These are phyloP conservation scores for Porcisia deanei DNA, from an alignment of 208 protist species.

Conservation along the genomic window DNA sequence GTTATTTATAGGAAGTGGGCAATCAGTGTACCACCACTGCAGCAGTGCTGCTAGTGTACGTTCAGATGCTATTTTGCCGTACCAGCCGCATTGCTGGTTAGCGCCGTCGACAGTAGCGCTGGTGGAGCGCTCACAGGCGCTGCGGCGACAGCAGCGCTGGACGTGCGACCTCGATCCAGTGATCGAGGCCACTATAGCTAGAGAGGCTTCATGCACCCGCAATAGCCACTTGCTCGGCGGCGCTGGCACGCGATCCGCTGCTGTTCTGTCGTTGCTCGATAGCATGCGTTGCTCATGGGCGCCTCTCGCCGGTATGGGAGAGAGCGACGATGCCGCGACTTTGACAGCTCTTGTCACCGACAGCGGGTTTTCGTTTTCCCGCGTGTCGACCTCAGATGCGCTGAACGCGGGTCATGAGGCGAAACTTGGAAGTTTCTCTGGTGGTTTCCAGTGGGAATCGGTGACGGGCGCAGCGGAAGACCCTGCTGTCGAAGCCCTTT, in stretches of 20 bases:
- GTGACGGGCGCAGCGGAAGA: not conserved
- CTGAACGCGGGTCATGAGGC: not conserved
- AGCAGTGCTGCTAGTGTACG: not conserved
- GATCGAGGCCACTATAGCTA: conserved; percentile 49
- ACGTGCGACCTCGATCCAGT: conserved; percentile 70
- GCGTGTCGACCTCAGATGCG: not conserved
- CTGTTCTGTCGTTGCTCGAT: not conserved
- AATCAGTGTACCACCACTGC: not conserved
- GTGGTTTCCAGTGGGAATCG: conserved; percentile 2
- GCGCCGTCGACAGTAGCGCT: conserved; percentile 44
- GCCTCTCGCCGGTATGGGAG: not conserved
- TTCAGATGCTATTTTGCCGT: conserved; percentile 17
- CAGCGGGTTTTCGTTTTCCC: conserved; percentile 18
- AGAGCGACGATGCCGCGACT: conserved; percentile 35
- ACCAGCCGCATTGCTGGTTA: conserved; percentile 56
- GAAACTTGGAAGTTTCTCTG: not conserved
- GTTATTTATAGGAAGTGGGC: not conserved
- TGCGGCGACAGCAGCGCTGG: conserved; percentile 64
- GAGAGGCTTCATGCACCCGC: not conserved
- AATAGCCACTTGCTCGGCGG: not conserved
- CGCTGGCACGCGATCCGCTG: not conserved
- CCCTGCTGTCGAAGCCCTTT: conserved; percentile 3
- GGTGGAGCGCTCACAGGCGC: conserved; percentile 46
- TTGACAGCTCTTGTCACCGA: conserved; percentile 27
- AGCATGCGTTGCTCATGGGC: conserved; percentile 15